Evolutionary conservation across 2,329 filamentous ascomycete species (phyloP).

Genomic region (Alternaria burnsii): DNA sequence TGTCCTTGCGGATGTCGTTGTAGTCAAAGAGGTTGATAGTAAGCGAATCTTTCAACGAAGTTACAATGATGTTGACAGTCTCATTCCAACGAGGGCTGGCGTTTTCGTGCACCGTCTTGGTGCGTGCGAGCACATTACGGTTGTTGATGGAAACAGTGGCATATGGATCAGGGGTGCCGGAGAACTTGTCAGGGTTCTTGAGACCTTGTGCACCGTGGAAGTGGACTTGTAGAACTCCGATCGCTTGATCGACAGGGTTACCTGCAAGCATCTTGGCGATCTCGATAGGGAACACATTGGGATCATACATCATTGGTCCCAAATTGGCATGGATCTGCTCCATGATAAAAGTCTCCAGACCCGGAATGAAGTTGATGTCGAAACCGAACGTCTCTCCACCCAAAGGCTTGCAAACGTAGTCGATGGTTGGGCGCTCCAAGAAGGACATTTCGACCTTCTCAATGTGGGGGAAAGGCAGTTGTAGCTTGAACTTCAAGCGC

Average conservation of each 20-base stretch:
- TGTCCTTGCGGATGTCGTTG: conserved; percentile 96
- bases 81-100: conserved; percentile 94
- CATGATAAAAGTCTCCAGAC: conserved; percentile 89
- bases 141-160: conserved; percentile 84
- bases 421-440: conserved; percentile 84
- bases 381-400: conserved; percentile 96
- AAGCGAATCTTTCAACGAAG: conserved; percentile 85
- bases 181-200: conserved; percentile 95
- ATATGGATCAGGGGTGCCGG: conserved; percentile 91
- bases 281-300: conserved; percentile 97
- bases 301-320: conserved; percentile 96
- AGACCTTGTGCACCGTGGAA: conserved; percentile 90
- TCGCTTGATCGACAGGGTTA: conserved; percentile 91
- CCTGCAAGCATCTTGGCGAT: conserved; percentile 98
- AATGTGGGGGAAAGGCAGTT: conserved; percentile 93
- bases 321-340: conserved; percentile 96
- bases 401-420: conserved; percentile 97
- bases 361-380: conserved; percentile 98
- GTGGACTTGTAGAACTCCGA: conserved; percentile 91
- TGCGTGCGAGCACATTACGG: conserved; percentile 81
- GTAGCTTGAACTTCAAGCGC: conserved; percentile 96
- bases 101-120: conserved; percentile 86
- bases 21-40: conserved; percentile 89
- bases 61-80: conserved; percentile 94
- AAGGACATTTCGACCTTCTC: conserved; percentile 96